phyloP scores from a whole-genome alignment of 139 green algal genomes.

The Picochlorum sp. region DNA sequence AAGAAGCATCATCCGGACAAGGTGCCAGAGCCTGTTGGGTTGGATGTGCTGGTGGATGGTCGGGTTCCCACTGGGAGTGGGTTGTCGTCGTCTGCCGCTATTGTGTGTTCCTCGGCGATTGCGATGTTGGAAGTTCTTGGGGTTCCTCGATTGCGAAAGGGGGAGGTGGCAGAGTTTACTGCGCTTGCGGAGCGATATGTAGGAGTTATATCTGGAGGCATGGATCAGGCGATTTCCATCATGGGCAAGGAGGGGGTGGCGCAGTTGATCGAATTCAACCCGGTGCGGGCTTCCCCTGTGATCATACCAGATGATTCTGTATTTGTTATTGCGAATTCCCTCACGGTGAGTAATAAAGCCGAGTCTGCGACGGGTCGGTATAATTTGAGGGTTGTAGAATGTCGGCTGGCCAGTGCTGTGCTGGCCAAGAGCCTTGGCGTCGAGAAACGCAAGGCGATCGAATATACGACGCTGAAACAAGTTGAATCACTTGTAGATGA shows the following conservation, averaged over 20 bases:
- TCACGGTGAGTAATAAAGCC: conserved; percentile 87
- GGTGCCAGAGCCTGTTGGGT: conserved; percentile 26
- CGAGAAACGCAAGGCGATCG: conserved; percentile 15
- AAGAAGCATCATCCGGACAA: conserved; percentile 8
- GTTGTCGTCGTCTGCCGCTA: conserved; percentile 77
- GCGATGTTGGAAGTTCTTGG: conserved; percentile 60
- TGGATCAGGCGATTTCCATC: conserved; percentile 96
- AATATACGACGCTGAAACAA: not conserved
- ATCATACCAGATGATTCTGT: conserved; percentile 60
- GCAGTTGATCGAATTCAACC: conserved; percentile 74
- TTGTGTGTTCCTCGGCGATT: conserved; percentile 77
- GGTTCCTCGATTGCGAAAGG: conserved; percentile 18
- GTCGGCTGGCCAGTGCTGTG: conserved; percentile 65
- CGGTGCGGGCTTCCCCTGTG: conserved; percentile 68
- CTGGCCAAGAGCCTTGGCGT: conserved; percentile 58
- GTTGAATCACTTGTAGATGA: conserved; percentile 36
- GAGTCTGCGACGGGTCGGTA: conserved; percentile 73
- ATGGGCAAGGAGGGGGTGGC: conserved; percentile 68
- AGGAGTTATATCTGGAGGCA: conserved; percentile 82
- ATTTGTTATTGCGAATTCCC: conserved; percentile 93
- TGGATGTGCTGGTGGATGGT: conserved; percentile 83
- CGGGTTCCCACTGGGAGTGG: conserved; percentile 74
- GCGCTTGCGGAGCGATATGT: conserved; percentile 66
- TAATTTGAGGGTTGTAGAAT: conserved; percentile 95
- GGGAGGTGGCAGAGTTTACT: conserved; percentile 78